Conservation (phyloP, 495 filamentous ascomycete species). For the Penicillium atrosanguineum region DNA sequence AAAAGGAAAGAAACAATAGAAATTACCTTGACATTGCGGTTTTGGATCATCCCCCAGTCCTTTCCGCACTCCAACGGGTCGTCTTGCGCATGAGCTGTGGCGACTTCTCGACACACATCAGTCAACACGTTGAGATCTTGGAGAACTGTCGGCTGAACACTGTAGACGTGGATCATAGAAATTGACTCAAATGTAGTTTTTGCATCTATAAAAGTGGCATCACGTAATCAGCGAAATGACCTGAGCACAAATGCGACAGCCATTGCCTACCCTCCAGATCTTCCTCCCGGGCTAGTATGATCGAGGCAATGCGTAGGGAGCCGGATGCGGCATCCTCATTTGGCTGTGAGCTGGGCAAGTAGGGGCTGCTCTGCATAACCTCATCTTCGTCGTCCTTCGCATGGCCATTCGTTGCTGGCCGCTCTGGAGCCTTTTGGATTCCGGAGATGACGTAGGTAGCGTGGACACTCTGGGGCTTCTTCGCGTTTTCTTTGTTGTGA, state of each 20-base stretch:
- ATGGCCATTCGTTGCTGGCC: constrained; percentile 29
- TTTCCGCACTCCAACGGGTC: constrained; percentile 60
- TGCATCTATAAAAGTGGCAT: constrained; percentile 47
- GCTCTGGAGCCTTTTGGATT: constrained; percentile 37
- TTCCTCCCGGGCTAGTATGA: constrained; percentile 78
- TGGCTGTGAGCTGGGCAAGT: constrained; percentile 58
- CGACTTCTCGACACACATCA: constrained; percentile 61
- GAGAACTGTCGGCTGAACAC: constrained; percentile 66
- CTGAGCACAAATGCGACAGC: neutral
- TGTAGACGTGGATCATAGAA: constrained; percentile 81
- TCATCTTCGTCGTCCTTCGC: constrained; percentile 58
- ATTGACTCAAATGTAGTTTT: constrained; percentile 68
- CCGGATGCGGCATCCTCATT: constrained; percentile 41
- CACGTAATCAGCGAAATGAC: neutral
- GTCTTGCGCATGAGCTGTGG: constrained; percentile 51
- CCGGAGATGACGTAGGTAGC: constrained; percentile 88
- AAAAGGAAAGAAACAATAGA: neutral
- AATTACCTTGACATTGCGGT: constrained; percentile 57
- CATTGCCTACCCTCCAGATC: constrained; percentile 62
- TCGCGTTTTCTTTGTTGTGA: constrained; percentile 72
- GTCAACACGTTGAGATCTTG: constrained; percentile 76
- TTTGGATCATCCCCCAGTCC: constrained; percentile 69
- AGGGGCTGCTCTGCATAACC: constrained; percentile 70
- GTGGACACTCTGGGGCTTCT: constrained; percentile 69
- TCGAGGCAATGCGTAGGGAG: constrained; percentile 45